Conservation (phyloP, 2,329 filamentous ascomycete species). For the Westerdykella aurantiaca region DNA sequence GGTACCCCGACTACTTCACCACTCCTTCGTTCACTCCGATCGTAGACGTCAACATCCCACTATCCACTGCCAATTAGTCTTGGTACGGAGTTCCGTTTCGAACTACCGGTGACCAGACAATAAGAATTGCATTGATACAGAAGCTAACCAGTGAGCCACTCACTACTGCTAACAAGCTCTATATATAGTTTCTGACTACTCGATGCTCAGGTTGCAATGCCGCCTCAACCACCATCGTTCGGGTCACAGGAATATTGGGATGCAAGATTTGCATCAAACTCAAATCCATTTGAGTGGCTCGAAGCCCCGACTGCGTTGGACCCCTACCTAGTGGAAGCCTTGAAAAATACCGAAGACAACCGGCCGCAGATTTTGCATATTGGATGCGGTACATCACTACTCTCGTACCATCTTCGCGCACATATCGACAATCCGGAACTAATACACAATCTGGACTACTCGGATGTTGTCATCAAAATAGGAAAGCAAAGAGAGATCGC, state of each 20-base stretch:
- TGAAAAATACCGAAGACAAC: conserved; percentile 9
- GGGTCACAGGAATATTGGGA: conserved; percentile 36
- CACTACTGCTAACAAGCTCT: conserved; percentile 3
- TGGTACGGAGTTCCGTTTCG: too few species aligned
- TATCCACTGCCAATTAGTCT: too few species aligned
- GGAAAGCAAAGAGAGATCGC: conserved; percentile 28
- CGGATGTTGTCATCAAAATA: conserved; percentile 29
- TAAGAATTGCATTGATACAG: not conserved
- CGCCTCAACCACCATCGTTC: conserved; percentile 25
- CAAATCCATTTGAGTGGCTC: conserved; percentile 37
- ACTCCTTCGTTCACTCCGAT: too few species aligned
- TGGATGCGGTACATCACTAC: conserved; percentile 36
- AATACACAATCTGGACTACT: conserved; percentile 38
- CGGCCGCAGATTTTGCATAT: conserved; percentile 32
- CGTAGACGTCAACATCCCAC: too few species aligned
- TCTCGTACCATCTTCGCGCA: conserved; percentile 34
- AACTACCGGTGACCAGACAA: too few species aligned
- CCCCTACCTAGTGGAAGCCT: conserved; percentile 19
- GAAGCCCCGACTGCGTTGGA: conserved; percentile 27
- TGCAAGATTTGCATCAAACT: conserved; percentile 29
- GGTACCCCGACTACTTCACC: too few species aligned
- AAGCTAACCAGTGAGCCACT: conserved; percentile 12
- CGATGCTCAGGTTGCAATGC: conserved; percentile 12
- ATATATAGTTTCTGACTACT: conserved; percentile 4
- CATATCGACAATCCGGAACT: conserved; percentile 26